These are phyloP conservation scores for Colletotrichum siamense DNA, from an alignment of 2,329 filamentous ascomycete species.

Conservation along the genomic window DNA sequence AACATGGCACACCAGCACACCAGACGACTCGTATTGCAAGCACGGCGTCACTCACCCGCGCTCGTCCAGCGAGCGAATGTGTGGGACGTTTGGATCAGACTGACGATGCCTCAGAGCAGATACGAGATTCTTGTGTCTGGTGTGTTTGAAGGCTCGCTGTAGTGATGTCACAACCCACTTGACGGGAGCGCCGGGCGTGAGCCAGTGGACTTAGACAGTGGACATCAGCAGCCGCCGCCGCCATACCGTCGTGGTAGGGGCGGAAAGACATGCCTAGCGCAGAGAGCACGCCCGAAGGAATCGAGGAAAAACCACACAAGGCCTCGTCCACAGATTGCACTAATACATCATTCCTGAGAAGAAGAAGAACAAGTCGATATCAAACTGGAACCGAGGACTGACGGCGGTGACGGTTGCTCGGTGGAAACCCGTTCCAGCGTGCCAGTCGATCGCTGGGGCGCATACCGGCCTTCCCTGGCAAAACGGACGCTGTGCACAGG, in stretches of 20 bases:
- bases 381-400: constrained; percentile 4
- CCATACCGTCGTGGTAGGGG: neutral
- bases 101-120: neutral
- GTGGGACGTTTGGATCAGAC: constrained; percentile 14
- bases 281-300: neutral
- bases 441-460: neutral
- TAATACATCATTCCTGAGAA: constrained; percentile 1
- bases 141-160: neutral
- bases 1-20: neutral
- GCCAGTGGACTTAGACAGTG: constrained; percentile 6
- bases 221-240: neutral
- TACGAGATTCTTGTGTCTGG: constrained; percentile 1
- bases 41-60: neutral
- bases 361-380: neutral
- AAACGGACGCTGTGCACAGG: neutral
- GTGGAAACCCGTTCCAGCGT: constrained; percentile 2
- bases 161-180: constrained; percentile 19
- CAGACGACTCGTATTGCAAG: constrained; percentile 6
- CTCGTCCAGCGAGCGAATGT: neutral
- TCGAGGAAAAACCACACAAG: neutral
- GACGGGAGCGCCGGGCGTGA: neutral
- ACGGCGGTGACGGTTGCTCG: constrained; percentile 5
- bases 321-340: neutral
- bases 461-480: neutral
- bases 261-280: constrained; percentile 13